Conservation (phyloP, 2,329 filamentous ascomycete species). For the Aspergillus niger region DNA sequence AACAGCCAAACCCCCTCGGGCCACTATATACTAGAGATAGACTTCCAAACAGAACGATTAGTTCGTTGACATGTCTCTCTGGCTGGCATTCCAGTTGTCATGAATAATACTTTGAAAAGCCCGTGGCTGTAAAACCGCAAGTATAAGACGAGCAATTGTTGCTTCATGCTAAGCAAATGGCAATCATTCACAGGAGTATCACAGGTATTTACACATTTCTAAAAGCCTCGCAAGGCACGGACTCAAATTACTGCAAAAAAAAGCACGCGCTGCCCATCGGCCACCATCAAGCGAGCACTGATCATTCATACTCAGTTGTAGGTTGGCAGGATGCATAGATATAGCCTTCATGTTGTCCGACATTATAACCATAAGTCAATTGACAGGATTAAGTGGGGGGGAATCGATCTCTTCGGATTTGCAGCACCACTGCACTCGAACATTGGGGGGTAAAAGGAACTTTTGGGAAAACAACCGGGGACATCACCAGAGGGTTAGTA, state of each 20-base stretch:
- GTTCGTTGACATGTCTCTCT: too few relatives aligned
- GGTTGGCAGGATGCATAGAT: neutral
- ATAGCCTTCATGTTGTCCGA: neutral
- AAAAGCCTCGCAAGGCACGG: neutral
- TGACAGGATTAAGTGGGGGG: conserved; percentile 15
- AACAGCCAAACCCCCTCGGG: too few relatives aligned
- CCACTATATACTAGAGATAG: too few relatives aligned
- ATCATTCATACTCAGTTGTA: neutral
- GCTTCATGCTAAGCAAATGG: neutral
- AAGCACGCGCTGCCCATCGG: neutral
- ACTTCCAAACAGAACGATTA: too few relatives aligned
- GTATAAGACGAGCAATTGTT: too few relatives aligned
- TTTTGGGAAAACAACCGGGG: conserved; percentile 16
- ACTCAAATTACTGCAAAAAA: neutral
- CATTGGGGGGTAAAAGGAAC: conserved; percentile 11
- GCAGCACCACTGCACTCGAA: neutral
- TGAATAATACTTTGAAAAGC: too few relatives aligned
- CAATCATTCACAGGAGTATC: neutral
- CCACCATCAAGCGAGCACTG: neutral
- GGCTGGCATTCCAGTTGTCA: too few relatives aligned
- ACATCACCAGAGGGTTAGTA: conserved; percentile 28
- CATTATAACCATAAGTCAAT: conserved; percentile 13
- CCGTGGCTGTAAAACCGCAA: too few relatives aligned
- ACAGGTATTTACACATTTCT: neutral
- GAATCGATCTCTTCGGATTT: conserved; percentile 6